These are phyloP conservation scores for Gastrodia elata DNA, from an alignment of 106 monocot species.

Conservation along the genomic window DNA sequence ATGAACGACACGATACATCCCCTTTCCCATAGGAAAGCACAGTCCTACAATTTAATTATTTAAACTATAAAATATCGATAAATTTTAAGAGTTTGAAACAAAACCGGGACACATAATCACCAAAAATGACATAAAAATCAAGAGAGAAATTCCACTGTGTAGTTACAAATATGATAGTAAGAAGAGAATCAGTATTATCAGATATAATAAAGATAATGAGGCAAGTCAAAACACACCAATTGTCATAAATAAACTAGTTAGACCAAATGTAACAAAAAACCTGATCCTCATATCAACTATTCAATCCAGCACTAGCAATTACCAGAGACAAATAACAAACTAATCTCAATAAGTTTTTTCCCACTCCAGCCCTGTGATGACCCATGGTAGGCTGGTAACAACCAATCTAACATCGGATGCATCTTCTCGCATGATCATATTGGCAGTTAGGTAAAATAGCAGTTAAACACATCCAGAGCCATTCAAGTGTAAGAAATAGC, in stretches of 20 bases:
- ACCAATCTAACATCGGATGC: too few species aligned
- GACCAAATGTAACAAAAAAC: not conserved
- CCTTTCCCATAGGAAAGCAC: slow-evolving; percentile 99
- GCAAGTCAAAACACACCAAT: not conserved
- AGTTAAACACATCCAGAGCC: too few species aligned
- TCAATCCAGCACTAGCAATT: not conserved
- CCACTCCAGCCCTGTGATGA: too few species aligned
- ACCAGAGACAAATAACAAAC: too few species aligned
- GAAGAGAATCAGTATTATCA: not conserved
- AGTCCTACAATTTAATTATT: slow-evolving; percentile 38
- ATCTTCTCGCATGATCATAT: too few species aligned
- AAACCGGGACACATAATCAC: not conserved
- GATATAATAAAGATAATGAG: not conserved
- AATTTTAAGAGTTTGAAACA: not conserved
- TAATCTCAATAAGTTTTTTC: too few species aligned
- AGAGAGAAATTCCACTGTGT: not conserved
- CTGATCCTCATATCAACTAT: not conserved
- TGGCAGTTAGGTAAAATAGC: too few species aligned
- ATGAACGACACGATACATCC: slow-evolving; percentile 88
- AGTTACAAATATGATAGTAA: not conserved
- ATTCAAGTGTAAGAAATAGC: too few species aligned
- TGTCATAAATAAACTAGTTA: not conserved
- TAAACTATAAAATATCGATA: not conserved
- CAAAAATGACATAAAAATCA: not conserved
- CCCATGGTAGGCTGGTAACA: too few species aligned